phyloP scores from a whole-genome alignment of 306 rosid species.

The Inga leiocalycina region DNA sequence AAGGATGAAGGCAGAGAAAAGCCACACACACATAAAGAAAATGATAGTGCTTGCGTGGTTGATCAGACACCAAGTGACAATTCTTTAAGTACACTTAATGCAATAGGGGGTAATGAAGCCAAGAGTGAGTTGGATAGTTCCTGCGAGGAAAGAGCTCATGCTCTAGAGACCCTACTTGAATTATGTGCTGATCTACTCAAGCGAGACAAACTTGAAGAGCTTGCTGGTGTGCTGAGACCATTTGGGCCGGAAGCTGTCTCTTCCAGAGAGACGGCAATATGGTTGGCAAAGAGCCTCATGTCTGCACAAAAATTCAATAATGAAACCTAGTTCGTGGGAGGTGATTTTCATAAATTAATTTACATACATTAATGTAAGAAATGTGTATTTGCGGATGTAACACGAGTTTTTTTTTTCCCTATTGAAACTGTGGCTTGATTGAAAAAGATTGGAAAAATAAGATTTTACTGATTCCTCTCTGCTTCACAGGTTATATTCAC shows the following conservation, averaged over 20 bases:
- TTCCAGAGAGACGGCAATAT: constrained; percentile 91
- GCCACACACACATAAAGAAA: constrained; percentile 31
- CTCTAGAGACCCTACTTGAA: constrained; percentile 86
- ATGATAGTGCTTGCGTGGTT: constrained; percentile 29
- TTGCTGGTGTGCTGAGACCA: constrained; percentile 79
- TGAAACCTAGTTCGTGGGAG: constrained; percentile 46
- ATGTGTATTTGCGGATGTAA: constrained; percentile 32
- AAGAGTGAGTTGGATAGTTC: constrained; percentile 49
- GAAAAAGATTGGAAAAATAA: constrained; percentile 41
- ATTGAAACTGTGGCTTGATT: constrained; percentile 45
- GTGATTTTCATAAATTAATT: constrained; percentile 28
- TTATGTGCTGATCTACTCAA: constrained; percentile 83
- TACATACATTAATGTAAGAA: constrained; percentile 32
- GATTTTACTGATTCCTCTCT: constrained; percentile 39
- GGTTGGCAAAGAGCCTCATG: constrained; percentile 87
- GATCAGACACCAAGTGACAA: constrained; percentile 11
- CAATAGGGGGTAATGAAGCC: constrained; percentile 43
- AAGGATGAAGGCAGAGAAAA: constrained; percentile 45
- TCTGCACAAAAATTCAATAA: constrained; percentile 62
- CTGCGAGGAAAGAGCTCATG: constrained; percentile 82
- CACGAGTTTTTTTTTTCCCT: constrained; percentile 37
- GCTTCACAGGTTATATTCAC: constrained; percentile 23
- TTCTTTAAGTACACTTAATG: constrained; percentile 40
- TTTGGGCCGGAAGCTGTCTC: constrained; percentile 87
- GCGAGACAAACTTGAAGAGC: constrained; percentile 91